Evolutionary conservation across 2,329 filamentous ascomycete species (phyloP).

Genomic region (Colletotrichum truncatum): DNA sequence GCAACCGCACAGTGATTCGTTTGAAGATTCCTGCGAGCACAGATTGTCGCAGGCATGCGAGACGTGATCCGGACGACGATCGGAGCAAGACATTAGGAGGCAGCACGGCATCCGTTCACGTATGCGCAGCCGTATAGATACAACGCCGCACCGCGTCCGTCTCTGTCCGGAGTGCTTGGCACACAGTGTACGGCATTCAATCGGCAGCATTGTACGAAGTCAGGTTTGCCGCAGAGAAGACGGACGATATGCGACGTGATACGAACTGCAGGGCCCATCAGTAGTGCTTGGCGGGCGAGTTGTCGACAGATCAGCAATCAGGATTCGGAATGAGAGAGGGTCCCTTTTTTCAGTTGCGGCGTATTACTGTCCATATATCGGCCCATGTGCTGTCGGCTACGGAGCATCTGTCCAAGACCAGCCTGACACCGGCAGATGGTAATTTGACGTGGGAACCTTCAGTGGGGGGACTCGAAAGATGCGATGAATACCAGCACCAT

Average conservation of each 20-base stretch:
- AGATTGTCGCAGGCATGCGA: constrained; percentile 8
- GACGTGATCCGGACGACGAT: constrained; percentile 19
- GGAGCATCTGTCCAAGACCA: constrained; percentile 13
- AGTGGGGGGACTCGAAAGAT: constrained; percentile 17
- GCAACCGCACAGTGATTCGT: constrained; percentile 16
- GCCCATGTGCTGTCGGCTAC: constrained; percentile 22
- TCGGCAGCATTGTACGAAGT: neutral
- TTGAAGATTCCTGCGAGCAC: constrained; percentile 9
- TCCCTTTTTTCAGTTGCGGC: constrained; percentile 13
- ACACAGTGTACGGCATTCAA: neutral
- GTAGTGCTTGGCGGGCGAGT: constrained; percentile 18
- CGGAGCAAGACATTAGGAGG: neutral
- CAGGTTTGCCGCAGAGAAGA: neutral
- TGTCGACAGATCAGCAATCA: constrained; percentile 9
- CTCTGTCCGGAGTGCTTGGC: neutral
- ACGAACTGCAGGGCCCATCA: constrained; percentile 20
- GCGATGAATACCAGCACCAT: constrained; percentile 15
- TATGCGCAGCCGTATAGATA: constrained; percentile 2
- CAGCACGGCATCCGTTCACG: neutral
- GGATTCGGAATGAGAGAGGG: constrained; percentile 17
- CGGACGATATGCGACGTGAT: constrained; percentile 8
- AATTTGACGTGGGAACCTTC: constrained; percentile 10
- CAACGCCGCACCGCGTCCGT: constrained; percentile 11
- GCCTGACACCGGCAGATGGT: constrained; percentile 20
- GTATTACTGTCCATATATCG: constrained; percentile 11